Base-by-base conservation (phyloP, 1,284 basidiomycete genomes). In the Microbotryum violaceum region DNA sequence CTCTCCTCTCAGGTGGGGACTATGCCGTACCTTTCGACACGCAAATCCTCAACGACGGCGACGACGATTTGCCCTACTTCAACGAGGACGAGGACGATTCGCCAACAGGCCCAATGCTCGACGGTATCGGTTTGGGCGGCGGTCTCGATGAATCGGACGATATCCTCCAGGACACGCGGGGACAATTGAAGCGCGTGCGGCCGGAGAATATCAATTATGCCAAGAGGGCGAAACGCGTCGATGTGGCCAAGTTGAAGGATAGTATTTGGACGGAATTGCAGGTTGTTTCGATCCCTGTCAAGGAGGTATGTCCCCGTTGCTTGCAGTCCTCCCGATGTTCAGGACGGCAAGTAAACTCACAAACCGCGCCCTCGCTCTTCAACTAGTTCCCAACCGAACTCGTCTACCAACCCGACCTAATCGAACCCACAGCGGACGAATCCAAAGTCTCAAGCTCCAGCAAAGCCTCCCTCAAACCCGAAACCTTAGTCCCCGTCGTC, bases 11-110 rank as follows among this genome's bases (percentile, higher is more conserved):
- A 81, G 80, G 75, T 51, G 77, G 76, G 29, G 77, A 80, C 62
- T 82, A 77, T 54, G 82, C 82, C 0, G 79, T 83, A 10, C 92
- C 91, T 0, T 97, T 97, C 76, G 89, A 88, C 69, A 92, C 92
- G 0, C 94, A 97, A 73, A 96, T 97, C 81, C 97, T 97, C 83
- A 87, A 93, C 69, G 94, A 97, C 68, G 89, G 89, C 62, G 83
- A 83, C 65, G 89, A 92, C 69, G 90, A 88, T 46, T 45, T 70
- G 1, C 83, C 82, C 50, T 88, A 85, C 16, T 88, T 88, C 69
- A 86, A 93, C 68, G 94, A 97, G 68, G 89, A 90, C 61, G 83
- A 83, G 65, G 89, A 92, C 68, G 90, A 37, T 63, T 79, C 27
- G 72, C 67, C 42, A 63, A 64, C 33, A 71, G 65, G 1, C 69